phyloP scores from a whole-genome alignment of 2,329 filamentous ascomycete species.

The Apiospora koreana region DNA sequence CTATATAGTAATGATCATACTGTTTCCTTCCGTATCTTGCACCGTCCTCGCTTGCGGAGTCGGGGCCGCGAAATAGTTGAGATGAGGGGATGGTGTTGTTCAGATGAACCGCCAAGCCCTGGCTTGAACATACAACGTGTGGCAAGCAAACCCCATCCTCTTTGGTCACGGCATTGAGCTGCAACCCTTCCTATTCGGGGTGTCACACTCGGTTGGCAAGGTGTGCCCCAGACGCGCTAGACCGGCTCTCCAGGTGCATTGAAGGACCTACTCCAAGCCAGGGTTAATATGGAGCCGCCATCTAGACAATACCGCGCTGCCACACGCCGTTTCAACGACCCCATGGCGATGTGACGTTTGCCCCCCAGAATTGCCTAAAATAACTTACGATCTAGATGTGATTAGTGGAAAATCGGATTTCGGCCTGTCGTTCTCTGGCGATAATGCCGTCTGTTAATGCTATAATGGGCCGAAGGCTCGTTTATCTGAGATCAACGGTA shows the following conservation, averaged over 20 bases:
- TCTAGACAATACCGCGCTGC: background rate
- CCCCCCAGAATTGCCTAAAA: background rate
- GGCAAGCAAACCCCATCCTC: background rate
- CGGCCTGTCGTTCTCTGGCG: background rate
- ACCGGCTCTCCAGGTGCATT: background rate
- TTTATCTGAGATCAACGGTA: background rate
- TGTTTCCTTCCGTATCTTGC: background rate
- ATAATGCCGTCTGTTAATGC: background rate
- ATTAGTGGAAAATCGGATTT: background rate
- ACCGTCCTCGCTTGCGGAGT: background rate
- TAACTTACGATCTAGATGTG: background rate
- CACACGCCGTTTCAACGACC: background rate
- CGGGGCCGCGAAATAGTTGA: background rate
- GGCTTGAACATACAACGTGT: background rate
- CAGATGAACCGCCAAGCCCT: background rate
- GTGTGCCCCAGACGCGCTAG: background rate
- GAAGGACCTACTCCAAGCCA: background rate
- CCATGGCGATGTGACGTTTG: background rate
- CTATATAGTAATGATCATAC: background rate
- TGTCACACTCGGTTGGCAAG: background rate
- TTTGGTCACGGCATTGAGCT: background rate
- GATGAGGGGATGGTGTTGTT: background rate
- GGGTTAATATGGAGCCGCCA: background rate
- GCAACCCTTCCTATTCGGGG: background rate
- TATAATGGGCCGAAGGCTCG: background rate